phyloP scores from a whole-genome alignment of 2,329 filamentous ascomycete species.

The Colletotrichum tamarilloi region DNA sequence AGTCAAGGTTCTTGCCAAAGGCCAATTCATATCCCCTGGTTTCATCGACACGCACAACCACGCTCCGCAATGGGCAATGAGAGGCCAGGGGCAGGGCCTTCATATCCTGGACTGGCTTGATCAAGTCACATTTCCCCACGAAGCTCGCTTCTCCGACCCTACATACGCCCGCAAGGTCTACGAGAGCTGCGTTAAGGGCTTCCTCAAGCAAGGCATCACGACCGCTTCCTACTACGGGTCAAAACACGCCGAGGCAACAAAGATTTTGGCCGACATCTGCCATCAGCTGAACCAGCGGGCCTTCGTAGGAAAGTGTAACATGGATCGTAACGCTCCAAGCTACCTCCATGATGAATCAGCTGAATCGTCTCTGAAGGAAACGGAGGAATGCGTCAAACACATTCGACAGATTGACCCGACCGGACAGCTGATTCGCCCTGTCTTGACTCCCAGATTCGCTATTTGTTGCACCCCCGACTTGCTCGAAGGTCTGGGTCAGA shows the following conservation, averaged over 20 bases:
- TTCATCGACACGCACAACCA: constrained; percentile 77
- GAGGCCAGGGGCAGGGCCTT: constrained; percentile 60
- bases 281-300: constrained; percentile 66
- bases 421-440: constrained; percentile 56
- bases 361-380: constrained; percentile 60
- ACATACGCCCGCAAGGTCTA: constrained; percentile 65
- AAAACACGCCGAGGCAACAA: constrained; percentile 66
- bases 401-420: constrained; percentile 57
- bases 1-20: constrained; percentile 47
- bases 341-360: constrained; percentile 61
- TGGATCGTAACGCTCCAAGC: constrained; percentile 66
- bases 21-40: constrained; percentile 67
- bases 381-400: constrained; percentile 59
- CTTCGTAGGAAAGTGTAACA: constrained; percentile 72
- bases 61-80: constrained; percentile 66
- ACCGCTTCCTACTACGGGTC: constrained; percentile 71
- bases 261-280: constrained; percentile 66
- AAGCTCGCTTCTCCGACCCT: constrained; percentile 68
- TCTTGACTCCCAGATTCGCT: constrained; percentile 70
- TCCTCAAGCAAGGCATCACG: constrained; percentile 71
- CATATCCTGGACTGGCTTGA: constrained; percentile 73
- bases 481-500: constrained; percentile 64
- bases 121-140: constrained; percentile 72
- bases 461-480: constrained; percentile 68
- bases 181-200: constrained; percentile 62